phyloP scores from a whole-genome alignment of 1,139 yeast genomes.

The Scheffersomyces segobiensis region DNA sequence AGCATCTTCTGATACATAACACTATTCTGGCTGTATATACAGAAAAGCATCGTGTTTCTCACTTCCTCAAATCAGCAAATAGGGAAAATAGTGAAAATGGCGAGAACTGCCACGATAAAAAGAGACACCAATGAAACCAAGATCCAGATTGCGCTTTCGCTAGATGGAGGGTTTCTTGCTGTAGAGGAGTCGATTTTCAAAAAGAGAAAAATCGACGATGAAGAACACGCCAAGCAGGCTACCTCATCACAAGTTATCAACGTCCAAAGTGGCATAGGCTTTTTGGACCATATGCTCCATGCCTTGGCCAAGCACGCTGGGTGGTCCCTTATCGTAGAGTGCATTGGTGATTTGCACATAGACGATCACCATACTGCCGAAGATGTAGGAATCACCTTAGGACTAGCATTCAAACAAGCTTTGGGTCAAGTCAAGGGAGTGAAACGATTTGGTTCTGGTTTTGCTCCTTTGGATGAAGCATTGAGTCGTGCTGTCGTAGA shows the following conservation, averaged over 20 bases:
- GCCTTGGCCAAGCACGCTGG: slow-evolving; percentile 97
- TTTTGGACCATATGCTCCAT: slow-evolving; percentile 95
- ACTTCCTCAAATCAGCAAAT: background rate
- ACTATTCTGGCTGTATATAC: background rate
- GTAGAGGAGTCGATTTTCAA: slow-evolving; percentile 57
- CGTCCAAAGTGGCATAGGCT: slow-evolving; percentile 91
- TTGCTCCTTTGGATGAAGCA: slow-evolving; percentile 96
- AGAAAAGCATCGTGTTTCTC: background rate
- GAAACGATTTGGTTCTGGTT: slow-evolving; percentile 89
- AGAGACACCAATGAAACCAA: slow-evolving; percentile 92
- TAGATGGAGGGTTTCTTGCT: slow-evolving; percentile 79
- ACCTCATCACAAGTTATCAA: slow-evolving; percentile 70
- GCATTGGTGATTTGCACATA: slow-evolving; percentile 91
- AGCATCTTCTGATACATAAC: background rate
- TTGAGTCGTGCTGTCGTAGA: slow-evolving; percentile 93
- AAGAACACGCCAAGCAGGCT: slow-evolving; percentile 61
- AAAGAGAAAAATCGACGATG: slow-evolving; percentile 25
- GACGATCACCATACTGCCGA: slow-evolving; percentile 98
- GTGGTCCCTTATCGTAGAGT: slow-evolving; percentile 87
- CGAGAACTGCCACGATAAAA: slow-evolving; percentile 51
- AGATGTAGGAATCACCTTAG: slow-evolving; percentile 91
- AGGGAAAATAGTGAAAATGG: slow-evolving; percentile 6
- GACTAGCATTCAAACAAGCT: slow-evolving; percentile 86
- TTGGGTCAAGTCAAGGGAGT: slow-evolving; percentile 89
- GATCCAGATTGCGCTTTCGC: slow-evolving; percentile 78